These are phyloP conservation scores for Chalciporus piperatus DNA, from an alignment of 768 basidiomycete species.

Conservation along the genomic window DNA sequence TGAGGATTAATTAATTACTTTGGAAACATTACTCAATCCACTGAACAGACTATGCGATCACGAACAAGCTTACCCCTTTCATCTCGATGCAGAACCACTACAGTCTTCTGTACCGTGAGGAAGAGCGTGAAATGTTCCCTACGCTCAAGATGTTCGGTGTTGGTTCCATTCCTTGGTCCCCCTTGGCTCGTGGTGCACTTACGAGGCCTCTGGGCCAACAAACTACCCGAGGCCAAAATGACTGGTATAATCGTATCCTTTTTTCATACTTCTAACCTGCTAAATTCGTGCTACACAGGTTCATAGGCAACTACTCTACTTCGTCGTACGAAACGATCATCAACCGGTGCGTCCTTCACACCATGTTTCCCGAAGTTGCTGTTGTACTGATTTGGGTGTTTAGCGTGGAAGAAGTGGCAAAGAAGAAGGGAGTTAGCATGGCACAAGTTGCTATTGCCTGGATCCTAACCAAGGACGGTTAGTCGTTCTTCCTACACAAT, in stretches of 20 bases:
- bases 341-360: constrained; percentile 17
- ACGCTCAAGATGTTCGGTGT: constrained; percentile 43
- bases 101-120: constrained; percentile 55
- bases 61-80: constrained; percentile 48
- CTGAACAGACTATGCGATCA: constrained; percentile 37
- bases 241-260: constrained; percentile 17
- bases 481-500: neutral
- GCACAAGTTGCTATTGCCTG: constrained; percentile 44
- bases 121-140: constrained; percentile 61
- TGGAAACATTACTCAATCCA: neutral
- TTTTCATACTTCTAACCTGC: neutral
- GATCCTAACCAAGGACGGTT: constrained; percentile 32
- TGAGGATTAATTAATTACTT: constrained; percentile 9
- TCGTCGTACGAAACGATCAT: constrained; percentile 27
- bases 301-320: constrained; percentile 23
- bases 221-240: constrained; percentile 20
- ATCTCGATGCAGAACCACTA: constrained; percentile 68
- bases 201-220: constrained; percentile 34
- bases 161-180: constrained; percentile 46
- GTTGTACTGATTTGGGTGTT: neutral
- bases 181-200: constrained; percentile 37
- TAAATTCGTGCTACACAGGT: constrained; percentile 18
- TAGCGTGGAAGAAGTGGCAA: constrained; percentile 41
- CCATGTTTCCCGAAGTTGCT: too few relatives aligned
- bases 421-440: constrained; percentile 38